Evolutionary conservation across 163 green algal species (phyloP).

Genomic region (Prototheca wickerhamii): DNA sequence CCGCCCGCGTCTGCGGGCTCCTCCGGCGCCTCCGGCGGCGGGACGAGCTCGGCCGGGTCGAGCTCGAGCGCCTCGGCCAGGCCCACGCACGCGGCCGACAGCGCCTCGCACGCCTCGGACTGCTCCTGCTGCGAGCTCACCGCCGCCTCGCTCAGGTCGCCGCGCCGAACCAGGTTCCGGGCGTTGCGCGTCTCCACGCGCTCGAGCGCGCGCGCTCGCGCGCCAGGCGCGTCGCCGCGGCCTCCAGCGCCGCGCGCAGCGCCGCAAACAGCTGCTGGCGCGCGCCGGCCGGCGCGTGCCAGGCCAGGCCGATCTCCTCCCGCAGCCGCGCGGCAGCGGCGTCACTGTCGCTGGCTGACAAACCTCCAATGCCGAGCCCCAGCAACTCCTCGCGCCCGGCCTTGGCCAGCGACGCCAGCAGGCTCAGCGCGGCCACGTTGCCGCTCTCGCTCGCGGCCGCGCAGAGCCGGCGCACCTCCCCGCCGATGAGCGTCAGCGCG

Average conservation of each 20-base stretch:
- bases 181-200: constrained; percentile 42
- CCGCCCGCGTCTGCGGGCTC: too few species aligned
- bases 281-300: constrained; percentile 1
- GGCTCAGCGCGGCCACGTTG: constrained; percentile 29
- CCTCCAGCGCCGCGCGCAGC: constrained; percentile 23
- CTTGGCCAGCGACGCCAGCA: constrained; percentile 60
- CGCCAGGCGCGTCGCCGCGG: constrained; percentile 30
- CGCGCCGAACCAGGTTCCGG: constrained; percentile 43
- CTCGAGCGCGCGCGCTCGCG: constrained; percentile 39
- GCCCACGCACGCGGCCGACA: constrained; percentile 29
- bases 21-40: too few species aligned
- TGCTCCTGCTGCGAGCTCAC: constrained; percentile 53
- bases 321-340: constrained; percentile 7
- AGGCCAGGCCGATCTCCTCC: constrained; percentile 5
- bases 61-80: constrained; percentile 49
- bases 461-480: constrained; percentile 44
- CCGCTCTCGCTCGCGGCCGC: constrained; percentile 3
- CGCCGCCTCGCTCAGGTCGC: constrained; percentile 62
- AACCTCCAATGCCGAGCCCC: constrained; percentile 20
- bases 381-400: constrained; percentile 50
- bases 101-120: constrained; percentile 38
- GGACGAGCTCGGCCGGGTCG: too few species aligned
- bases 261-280: constrained; percentile 9
- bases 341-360: too few species aligned
- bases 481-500: constrained; percentile 26